Evolutionary conservation across 2,329 filamentous ascomycete genomes (phyloP), one percentile per base, ranked within the genome.

Genomic region (Sphaerulina musiva): DNA sequence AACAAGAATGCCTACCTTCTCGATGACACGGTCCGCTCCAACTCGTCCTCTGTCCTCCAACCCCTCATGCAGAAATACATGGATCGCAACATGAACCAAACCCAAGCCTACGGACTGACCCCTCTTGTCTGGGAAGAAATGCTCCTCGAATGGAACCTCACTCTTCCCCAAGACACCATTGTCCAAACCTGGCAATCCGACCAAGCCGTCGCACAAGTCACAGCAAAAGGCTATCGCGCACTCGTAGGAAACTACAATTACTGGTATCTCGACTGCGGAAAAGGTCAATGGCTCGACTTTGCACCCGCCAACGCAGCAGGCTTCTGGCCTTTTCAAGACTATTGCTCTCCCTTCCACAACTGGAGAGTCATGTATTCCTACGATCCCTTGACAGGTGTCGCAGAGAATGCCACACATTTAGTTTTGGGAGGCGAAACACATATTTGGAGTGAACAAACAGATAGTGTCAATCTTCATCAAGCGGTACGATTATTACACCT

Each of bases 41-140:
- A 86, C 67, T 74, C 83, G 51, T 74, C 77, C 0, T 70, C 74
- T 1, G 78, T 92, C 11, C 74, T 95, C 38, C 78, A 81, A 65
- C 87, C 89, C 1, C 77, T 93, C 20, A 78, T 95, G 68, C 88
- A 95, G 68, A 81, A 78, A 54, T 89, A 95, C 67, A 75, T 95
- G 59, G 80, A 87, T 68, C 78, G 79, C 60, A 83, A 84, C 63
- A 86, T 91, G 69, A 76, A 72, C 31, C 80, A 83, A 44, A 76
- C 93, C 40, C 75, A 78, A 42, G 76, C 79, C 5, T 56, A 59
- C 47, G 85, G 85, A 4, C 72, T 95, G 48, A 80, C 78, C 4
- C 88, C 89, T 0, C 74, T 95, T 20, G 87, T 91, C 1, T 95
- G 90, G 90, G 89, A 95, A 69, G 90, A 95, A 70, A 89, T 93